Evolutionary conservation across 345 rosid genomes (phyloP), one percentile per base, ranked within the genome.

Genomic region (Acer campestre): DNA sequence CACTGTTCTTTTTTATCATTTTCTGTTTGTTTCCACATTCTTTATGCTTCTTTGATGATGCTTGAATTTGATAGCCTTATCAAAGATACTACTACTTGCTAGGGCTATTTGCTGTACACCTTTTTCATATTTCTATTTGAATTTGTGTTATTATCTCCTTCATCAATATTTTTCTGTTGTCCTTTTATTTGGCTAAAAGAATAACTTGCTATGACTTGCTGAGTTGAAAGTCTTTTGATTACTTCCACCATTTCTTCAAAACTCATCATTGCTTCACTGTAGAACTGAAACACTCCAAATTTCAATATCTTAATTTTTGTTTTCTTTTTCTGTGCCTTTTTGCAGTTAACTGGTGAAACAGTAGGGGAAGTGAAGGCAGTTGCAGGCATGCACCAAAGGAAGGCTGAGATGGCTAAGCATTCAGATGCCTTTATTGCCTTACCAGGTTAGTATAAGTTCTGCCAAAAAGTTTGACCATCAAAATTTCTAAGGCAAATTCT

Each of bases 341-440:
- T 82, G 86, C 90, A 96, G 99, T 84, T 96, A 87, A 96, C 99
- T 88, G 99, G 99, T 81, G 97, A 90, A 86, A 96, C 99, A 82
- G 97, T 96, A 67, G 98, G 99, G 84, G 99, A 96, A 87, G 98
- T 96, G 86, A 96, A 93, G 89, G 99, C 99, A 75, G 98, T 96
- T 70, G 97, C 98, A 78, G 99, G 85, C 80, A 96, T 96, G 99
- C 99, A 96, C 80, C 98, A 96, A 88, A 91, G 99, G 82, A 96
- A 96, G 82, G 98, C 98, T 61, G 99, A 96, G 93, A 96, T 96
- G 98, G 97, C 99, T 78, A 96, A 92, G 92, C 99, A 92, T 86
- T 96, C 99, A 79, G 99, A 96, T 89, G 99, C 97, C 79, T 96
- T 96, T 86, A 94, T 96, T 87, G 99, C 99, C 88, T 94, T 96